phyloP scores from a whole-genome alignment of 1,284 basidiomycete species.

The Neolentinus lepideus region DNA sequence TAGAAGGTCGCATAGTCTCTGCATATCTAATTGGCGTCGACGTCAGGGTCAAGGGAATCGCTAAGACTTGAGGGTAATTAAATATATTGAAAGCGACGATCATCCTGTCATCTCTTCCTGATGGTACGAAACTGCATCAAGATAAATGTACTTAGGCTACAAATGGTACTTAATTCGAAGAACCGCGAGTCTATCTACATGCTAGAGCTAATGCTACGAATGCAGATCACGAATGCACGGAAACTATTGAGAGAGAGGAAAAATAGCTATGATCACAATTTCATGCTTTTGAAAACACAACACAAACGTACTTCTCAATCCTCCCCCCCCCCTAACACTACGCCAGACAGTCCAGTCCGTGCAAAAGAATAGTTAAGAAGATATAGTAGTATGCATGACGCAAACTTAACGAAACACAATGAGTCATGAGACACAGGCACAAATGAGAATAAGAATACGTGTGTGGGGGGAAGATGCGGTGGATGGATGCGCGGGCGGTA shows the following conservation, averaged over 20 bases:
- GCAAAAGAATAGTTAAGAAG: not conserved
- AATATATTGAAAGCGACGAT: no score
- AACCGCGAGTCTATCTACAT: no score
- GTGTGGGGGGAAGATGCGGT: not conserved
- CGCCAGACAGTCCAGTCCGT: not conserved
- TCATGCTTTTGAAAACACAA: not conserved
- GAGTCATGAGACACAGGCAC: not conserved
- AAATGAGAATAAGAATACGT: not conserved
- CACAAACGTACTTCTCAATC: not conserved
- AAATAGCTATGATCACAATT: not conserved
- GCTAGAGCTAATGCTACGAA: no score
- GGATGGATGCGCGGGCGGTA: not conserved
- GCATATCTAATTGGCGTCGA: no score
- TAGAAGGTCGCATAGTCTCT: no score
- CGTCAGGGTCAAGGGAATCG: no score
- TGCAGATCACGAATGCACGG: not conserved
- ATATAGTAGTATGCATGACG: not conserved
- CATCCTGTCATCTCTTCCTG: no score
- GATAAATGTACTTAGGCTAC: no score
- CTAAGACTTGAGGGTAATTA: no score
- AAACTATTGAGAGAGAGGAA: not conserved
- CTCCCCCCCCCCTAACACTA: no score
- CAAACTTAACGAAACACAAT: not conserved
- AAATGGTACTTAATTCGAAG: no score
- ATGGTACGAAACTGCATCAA: no score